phyloP scores from a whole-genome alignment of 345 rosid genomes.

The Melaleuca quinquenervia region DNA sequence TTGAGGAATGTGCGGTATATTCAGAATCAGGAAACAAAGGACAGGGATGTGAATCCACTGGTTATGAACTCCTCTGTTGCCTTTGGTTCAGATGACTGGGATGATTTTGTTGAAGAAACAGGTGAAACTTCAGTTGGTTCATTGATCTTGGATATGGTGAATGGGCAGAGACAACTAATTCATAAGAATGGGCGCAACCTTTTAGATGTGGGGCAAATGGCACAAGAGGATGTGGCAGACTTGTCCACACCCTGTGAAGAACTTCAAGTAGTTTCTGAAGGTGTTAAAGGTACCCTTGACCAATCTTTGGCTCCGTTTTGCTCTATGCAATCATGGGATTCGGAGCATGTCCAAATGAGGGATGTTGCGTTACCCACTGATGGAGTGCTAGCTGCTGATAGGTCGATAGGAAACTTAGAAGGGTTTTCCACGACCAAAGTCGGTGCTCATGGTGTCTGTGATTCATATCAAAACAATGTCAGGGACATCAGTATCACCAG shows the following conservation, averaged over 20 bases:
- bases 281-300: slow-evolving; percentile 6
- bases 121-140: slow-evolving; percentile 22
- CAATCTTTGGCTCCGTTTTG: slow-evolving; percentile 5
- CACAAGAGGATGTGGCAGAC: slow-evolving; percentile 9
- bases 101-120: slow-evolving; percentile 70
- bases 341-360: slow-evolving; percentile 12
- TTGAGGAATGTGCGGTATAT: slow-evolving; percentile 4
- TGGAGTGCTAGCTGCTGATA: slow-evolving; percentile 12
- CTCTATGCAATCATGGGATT: slow-evolving; percentile 3
- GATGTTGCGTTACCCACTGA: slow-evolving; percentile 15
- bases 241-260: slow-evolving; percentile 4
- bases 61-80: slow-evolving; percentile 64
- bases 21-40: slow-evolving; percentile 6
- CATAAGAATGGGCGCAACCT: neutral
- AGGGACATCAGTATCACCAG: slow-evolving; percentile 15
- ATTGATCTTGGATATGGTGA: slow-evolving; percentile 15
- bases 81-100: slow-evolving; percentile 88
- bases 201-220: slow-evolving; percentile 18
- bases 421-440: neutral
- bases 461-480: slow-evolving; percentile 4
- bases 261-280: slow-evolving; percentile 17
- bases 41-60: slow-evolving; percentile 43
- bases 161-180: slow-evolving; percentile 10
- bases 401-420: slow-evolving; percentile 1
- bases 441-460: slow-evolving; percentile 3